Base-by-base conservation (phyloP, 1,284 basidiomycete genomes). In the Cryptococcus jaspeensis region DNA sequence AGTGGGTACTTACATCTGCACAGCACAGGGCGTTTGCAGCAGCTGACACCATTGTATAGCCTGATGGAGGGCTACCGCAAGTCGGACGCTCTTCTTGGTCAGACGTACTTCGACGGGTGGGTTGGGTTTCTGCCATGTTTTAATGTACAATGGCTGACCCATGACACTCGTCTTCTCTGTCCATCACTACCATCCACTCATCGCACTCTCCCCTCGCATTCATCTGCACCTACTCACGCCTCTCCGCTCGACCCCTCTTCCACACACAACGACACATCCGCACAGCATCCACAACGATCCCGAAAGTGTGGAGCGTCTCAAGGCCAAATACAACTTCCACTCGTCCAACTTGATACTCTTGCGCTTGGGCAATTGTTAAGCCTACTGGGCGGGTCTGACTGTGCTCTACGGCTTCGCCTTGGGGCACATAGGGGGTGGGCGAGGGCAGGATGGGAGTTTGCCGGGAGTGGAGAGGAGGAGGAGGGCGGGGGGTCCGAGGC, bases 61-160 rank as follows among this genome's bases (percentile, higher is more conserved):
- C 41, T 73, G 61, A 71, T 71, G 70, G 71, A 73, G 45, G 71
- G 71, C 42, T 73, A 73, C 53, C 68, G 71, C 39, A 73, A 73
- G 61, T 71, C 70, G 5, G 71, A 73, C 55, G 70, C 71, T 13
- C 46, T 73, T 44, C 60, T 65, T n/a, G 63, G 63, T n/a, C 53
- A 56, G 35, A 63, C 63, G 9, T 67, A 65, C 50, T 67, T 63
- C 50, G 65, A 64, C 46, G 65, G 65, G 62, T 61, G 37, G 39
- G 56, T 45, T 11, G 12, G 9, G n/a, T n/a, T 16, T 3, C n/a
- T 20, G 15, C 5, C 12, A 22, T 12, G 47, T 9, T n/a, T n/a
- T n/a, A n/a, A n/a, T 37, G 15, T 32, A 49, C 8, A 5, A n/a
- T 32, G 3, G 32, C 18, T 20, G 20, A 16, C 37, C 13, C 11